phyloP scores from a whole-genome alignment of 441 rosid species.

The Syzygium syzygioides region DNA sequence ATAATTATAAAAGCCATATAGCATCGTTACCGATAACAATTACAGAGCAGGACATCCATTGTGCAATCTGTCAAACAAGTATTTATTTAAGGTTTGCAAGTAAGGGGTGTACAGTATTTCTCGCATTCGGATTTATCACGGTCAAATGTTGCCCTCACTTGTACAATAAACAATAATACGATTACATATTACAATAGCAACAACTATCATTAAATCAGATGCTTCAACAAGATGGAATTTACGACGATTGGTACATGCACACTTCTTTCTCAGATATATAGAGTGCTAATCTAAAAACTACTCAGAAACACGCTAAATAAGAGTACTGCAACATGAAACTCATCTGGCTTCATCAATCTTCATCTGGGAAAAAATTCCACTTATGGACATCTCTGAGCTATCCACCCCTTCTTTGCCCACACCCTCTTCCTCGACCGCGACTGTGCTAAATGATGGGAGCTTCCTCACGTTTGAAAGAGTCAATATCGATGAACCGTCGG shows the following conservation, averaged over 20 bases:
- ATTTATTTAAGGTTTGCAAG: neutral
- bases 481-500: slow-evolving; percentile 14
- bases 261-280: neutral
- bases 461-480: slow-evolving; percentile 3
- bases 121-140: neutral
- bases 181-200: neutral
- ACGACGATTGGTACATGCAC: neutral
- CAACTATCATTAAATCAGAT: neutral
- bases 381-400: neutral
- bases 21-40: neutral
- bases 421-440: slow-evolving; percentile 4
- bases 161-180: neutral
- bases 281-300: neutral
- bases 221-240: neutral
- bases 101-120: neutral
- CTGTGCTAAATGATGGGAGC: slow-evolving; percentile 20
- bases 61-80: neutral
- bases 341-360: neutral
- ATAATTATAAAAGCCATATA: neutral
- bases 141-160: neutral
- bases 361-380: neutral
- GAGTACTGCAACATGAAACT: neutral
- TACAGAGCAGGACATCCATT: neutral
- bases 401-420: slow-evolving; percentile 6
- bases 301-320: too few relatives aligned